A percentile compares a stretch with the other conserved stretches of the same genome.
Evolutionary conservation across 1,284 basidiomycete genomes (phyloP).

Genomic region (Apiotrichum domesticum): DNA sequence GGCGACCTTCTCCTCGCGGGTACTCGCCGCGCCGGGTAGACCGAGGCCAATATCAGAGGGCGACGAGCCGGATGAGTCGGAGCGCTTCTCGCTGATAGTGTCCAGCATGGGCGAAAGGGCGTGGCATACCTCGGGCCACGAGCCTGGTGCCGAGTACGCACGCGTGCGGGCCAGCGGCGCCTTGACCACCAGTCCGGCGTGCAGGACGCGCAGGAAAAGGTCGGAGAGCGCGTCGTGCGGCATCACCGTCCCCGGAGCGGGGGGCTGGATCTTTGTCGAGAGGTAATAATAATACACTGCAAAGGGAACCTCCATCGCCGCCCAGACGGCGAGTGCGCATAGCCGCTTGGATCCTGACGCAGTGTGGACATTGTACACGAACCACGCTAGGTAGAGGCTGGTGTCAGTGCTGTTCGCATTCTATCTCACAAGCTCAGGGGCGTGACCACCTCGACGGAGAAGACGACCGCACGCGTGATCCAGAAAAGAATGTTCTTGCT

Average conservation of each 20-base stretch:
- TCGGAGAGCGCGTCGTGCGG: slow-evolving; percentile 54
- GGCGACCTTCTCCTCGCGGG: neutral
- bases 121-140: neutral
- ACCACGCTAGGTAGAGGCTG: slow-evolving; percentile 50
- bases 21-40: neutral
- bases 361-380: slow-evolving; percentile 34
- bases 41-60: neutral
- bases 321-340: slow-evolving; percentile 28
- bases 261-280: slow-evolving; percentile 53
- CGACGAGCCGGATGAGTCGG: neutral
- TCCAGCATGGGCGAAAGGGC: slow-evolving; percentile 7
- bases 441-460: slow-evolving; percentile 64
- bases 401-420: neutral
- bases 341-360: slow-evolving; percentile 3
- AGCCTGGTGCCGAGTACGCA: slow-evolving; percentile 6
- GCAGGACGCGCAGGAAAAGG: slow-evolving; percentile 58
- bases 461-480: slow-evolving; percentile 48
- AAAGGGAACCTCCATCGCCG: slow-evolving; percentile 53
- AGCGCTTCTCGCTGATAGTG: neutral
- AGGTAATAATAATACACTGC: slow-evolving; percentile 64
- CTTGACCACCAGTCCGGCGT: slow-evolving; percentile 50
- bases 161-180: neutral
- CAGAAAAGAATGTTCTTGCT: slow-evolving; percentile 23
- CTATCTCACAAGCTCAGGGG: slow-evolving; percentile 60
- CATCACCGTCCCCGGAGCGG: slow-evolving; percentile 47